Evolutionary conservation across 805 yeast genomes (phyloP).

Genomic region (Lipomyces lipofer): DNA sequence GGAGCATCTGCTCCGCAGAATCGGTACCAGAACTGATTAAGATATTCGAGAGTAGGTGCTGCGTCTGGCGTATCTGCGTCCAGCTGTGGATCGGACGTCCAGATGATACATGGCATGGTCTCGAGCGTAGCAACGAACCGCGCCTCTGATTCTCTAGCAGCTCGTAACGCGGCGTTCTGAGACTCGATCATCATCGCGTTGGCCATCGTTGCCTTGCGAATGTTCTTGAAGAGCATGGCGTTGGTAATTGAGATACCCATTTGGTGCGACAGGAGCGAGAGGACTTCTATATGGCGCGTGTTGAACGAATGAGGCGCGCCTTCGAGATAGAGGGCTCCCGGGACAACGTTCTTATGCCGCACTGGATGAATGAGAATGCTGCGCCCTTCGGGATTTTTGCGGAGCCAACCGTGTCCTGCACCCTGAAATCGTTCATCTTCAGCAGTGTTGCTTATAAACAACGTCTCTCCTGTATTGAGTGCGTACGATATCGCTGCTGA

Average conservation of each 20-base stretch:
- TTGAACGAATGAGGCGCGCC: conserved; percentile 32
- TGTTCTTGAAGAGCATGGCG: conserved; percentile 30
- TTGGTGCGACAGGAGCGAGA: conserved; percentile 30
- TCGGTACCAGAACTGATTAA: conserved; percentile 29
- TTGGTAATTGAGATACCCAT: conserved; percentile 34
- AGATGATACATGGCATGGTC: conserved; percentile 33
- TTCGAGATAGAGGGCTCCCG: conserved; percentile 32
- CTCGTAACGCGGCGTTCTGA: conserved; percentile 28
- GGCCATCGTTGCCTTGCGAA: conserved; percentile 32
- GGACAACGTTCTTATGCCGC: conserved; percentile 21
- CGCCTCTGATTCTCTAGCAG: conserved; percentile 32
- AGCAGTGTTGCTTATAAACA: conserved; percentile 18
- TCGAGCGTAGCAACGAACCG: conserved; percentile 31
- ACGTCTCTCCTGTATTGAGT: conserved; percentile 24
- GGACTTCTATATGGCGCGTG: conserved; percentile 30
- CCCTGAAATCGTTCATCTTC: conserved; percentile 26
- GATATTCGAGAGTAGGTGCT: conserved; percentile 20
- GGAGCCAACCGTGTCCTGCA: conserved; percentile 19
- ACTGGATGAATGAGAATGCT: conserved; percentile 30
- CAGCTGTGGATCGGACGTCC: conserved; percentile 27
- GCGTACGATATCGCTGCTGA: conserved; percentile 20
- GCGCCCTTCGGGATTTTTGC: conserved; percentile 25
- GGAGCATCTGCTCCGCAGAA: conserved; percentile 30
- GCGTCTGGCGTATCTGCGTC: not conserved
- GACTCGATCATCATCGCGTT: conserved; percentile 32